These are phyloP conservation scores for Paraphaeosphaeria sporulosa DNA, from an alignment of 2,329 filamentous ascomycete genomes.

Conservation along the genomic window DNA sequence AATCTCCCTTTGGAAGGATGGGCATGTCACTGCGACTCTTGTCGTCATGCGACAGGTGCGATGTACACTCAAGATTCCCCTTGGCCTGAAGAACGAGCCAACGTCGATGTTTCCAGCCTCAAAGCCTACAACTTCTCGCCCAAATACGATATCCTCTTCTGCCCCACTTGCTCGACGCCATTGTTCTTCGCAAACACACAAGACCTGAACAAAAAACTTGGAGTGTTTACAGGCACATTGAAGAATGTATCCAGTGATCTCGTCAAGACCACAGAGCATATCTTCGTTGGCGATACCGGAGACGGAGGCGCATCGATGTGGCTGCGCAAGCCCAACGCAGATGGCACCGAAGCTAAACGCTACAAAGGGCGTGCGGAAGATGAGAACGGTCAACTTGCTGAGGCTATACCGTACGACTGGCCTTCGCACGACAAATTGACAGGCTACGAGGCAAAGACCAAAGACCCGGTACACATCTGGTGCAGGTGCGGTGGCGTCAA, in stretches of 20 bases:
- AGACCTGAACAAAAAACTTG: slow-evolving; percentile 29
- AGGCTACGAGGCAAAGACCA: slow-evolving; percentile 20
- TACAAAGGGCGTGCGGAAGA: slow-evolving; percentile 21
- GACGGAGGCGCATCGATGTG: slow-evolving; percentile 62
- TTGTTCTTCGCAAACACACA: slow-evolving; percentile 52
- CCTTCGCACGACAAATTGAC: slow-evolving; percentile 23
- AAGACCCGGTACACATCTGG: slow-evolving; percentile 46
- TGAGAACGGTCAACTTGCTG: slow-evolving; percentile 16
- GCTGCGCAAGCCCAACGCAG: slow-evolving; percentile 49
- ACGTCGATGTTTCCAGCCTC: slow-evolving; percentile 42
- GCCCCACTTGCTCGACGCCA: slow-evolving; percentile 53
- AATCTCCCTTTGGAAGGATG: slow-evolving; percentile 53
- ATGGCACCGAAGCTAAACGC: slow-evolving; percentile 36
- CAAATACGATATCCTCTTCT: slow-evolving; percentile 50
- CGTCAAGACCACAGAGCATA: slow-evolving; percentile 45
- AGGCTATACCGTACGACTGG: slow-evolving; percentile 44
- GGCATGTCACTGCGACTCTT: slow-evolving; percentile 61
- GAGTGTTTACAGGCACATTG: slow-evolving; percentile 52
- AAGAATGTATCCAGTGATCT: slow-evolving; percentile 41
- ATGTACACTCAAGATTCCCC: slow-evolving; percentile 48
- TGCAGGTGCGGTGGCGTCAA: slow-evolving; percentile 60
- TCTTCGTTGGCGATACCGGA: slow-evolving; percentile 59
- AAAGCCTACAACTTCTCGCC: slow-evolving; percentile 49
- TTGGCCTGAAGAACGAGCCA: slow-evolving; percentile 49
- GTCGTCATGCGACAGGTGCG: slow-evolving; percentile 56